Evolutionary conservation across 179 eudicot genomes (phyloP).

Genomic region (Patellifolia procumbens): DNA sequence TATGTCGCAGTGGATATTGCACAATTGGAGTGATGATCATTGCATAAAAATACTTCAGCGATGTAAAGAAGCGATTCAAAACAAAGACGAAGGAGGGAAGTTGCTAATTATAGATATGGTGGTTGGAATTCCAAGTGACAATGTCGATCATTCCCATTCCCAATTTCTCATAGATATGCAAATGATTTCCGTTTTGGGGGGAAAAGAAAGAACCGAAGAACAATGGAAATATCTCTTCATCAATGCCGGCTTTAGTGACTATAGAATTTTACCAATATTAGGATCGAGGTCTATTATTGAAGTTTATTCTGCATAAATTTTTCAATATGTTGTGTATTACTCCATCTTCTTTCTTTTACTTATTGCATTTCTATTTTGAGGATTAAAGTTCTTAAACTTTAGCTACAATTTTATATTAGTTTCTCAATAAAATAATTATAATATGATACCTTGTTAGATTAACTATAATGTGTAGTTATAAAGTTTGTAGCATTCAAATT

Average conservation of each 20-base stretch:
- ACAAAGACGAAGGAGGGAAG: slow-evolving; percentile 26
- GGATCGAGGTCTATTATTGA: slow-evolving; percentile 38
- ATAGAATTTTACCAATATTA: slow-evolving; percentile 25
- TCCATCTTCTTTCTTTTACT: too few relatives aligned
- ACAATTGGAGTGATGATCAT: slow-evolving; percentile 38
- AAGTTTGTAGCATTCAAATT: too few relatives aligned
- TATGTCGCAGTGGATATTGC: slow-evolving; percentile 20
- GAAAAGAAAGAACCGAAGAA: slow-evolving; percentile 34
- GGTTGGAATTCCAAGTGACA: slow-evolving; percentile 7
- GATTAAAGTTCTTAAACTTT: too few relatives aligned
- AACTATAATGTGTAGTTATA: too few relatives aligned
- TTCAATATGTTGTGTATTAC: too few relatives aligned
- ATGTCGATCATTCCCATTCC: neutral
- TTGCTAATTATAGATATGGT: slow-evolving; percentile 33
- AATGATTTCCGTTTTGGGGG: slow-evolving; percentile 9
- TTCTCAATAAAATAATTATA: too few relatives aligned
- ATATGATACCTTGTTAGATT: too few relatives aligned
- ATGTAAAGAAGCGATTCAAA: slow-evolving; percentile 34
- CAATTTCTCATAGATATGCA: slow-evolving; percentile 23
- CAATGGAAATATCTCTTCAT: slow-evolving; percentile 37
- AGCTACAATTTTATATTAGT: too few relatives aligned
- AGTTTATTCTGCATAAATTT: slow-evolving; percentile 23
- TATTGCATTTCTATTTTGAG: too few relatives aligned
- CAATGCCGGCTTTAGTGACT: slow-evolving; percentile 30
- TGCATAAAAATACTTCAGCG: slow-evolving; percentile 7